Conservation (phyloP, 768 basidiomycete genomes). For the Suillus subaureus region DNA sequence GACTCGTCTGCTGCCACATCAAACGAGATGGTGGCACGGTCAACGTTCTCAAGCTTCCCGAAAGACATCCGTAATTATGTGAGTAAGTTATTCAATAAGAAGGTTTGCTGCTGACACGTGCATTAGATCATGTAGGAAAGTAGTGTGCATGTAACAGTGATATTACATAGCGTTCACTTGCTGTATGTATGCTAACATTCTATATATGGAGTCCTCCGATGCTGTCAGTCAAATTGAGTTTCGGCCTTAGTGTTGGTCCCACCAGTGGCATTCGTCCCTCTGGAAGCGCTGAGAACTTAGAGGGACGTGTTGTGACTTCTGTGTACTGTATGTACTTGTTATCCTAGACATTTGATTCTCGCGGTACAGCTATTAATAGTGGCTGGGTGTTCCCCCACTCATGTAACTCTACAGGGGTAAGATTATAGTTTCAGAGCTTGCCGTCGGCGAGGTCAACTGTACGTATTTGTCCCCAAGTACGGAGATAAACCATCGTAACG, state of each 20-base stretch:
- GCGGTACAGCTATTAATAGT: too few relatives aligned
- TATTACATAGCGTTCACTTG: constrained; percentile 6
- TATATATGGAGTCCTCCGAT: constrained; percentile 4
- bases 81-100: constrained; percentile 20
- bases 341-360: too few relatives aligned
- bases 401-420: too few relatives aligned
- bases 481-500: too few relatives aligned
- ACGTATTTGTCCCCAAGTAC: too few relatives aligned
- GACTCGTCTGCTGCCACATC: constrained; percentile 15
- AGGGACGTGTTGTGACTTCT: background rate
- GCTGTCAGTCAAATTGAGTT: background rate
- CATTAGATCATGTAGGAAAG: constrained; percentile 24
- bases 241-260: background rate
- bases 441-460: too few relatives aligned
- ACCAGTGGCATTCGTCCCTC: background rate
- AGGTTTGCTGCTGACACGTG: constrained; percentile 15
- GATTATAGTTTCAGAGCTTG: too few relatives aligned
- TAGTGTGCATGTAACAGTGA: background rate
- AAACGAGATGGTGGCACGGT: constrained; percentile 6
- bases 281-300: background rate
- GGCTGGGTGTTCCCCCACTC: too few relatives aligned
- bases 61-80: constrained; percentile 37
- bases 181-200: background rate
- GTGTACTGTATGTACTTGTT: too few relatives aligned
- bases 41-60: constrained; percentile 31